Base-by-base conservation (phyloP, 345 rosid genomes). In the Schrenkiella parvula region DNA sequence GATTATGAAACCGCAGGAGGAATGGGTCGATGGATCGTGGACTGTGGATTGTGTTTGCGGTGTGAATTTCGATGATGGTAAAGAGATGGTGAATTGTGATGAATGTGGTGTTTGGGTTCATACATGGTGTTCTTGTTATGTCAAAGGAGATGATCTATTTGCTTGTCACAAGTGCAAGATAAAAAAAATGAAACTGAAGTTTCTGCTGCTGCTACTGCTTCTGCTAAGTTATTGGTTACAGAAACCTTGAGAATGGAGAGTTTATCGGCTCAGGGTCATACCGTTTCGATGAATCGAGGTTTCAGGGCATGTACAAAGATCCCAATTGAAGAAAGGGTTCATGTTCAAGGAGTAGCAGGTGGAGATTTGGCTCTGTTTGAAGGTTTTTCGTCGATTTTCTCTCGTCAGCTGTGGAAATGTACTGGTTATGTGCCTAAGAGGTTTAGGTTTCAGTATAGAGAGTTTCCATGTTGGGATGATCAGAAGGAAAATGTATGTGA, bases 41-140 rank as follows among this genome's bases (percentile, higher is more conserved):
- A 91, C 89, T 10, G 99, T 95, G 56, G 97, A 95, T 80, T 95
- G 99, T 62, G 85, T 86, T 1, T 93, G 99, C 55, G 95, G 99
- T 26, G 97, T 95, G 42, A 87, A 79, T 61, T 95, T 85, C 19
- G 99, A 95, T 50, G 97, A 95, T 58, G 99, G 99, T 10, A 92
- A 91, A 72, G 97, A 95, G 87, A 95, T 95, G 99, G 97, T 95
- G 52, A 90, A 91, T 72, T 95, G 99, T 54, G 99, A 91, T 9
- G 99, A 91, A 79, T 95, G 97, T 56, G 96, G 97, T 34, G 96
- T 91, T 23, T 93, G 98, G 98, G 98, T 91, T 32, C 99, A 95
- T 75, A 91, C 99, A 4, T 89, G 97, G 48, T 95, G 99, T 57
- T 95, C 96, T 0, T 81, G 87, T 64, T 95, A 89, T 25, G 92